These are phyloP conservation scores for Wakefieldia striispora DNA, from an alignment of 768 basidiomycete genomes.

Conservation along the genomic window DNA sequence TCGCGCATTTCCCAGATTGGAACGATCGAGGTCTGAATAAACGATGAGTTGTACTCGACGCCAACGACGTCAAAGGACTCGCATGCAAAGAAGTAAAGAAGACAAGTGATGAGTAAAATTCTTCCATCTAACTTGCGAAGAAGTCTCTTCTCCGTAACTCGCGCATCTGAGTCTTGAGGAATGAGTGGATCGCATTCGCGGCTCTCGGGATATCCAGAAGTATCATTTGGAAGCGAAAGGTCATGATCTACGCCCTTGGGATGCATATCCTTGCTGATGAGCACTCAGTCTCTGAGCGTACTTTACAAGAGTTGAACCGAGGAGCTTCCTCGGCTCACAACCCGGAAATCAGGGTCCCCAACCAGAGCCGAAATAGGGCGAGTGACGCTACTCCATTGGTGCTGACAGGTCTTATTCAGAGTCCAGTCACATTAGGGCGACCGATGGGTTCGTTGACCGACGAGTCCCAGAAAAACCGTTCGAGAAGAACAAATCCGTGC, in stretches of 20 bases:
- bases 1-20: constrained; percentile 78
- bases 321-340: too few species aligned
- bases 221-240: constrained; percentile 4
- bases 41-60: not conserved
- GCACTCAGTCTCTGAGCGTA: too few species aligned
- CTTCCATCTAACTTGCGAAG: constrained; percentile 64
- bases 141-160: constrained; percentile 47
- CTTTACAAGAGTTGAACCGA: too few species aligned
- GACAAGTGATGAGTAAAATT: constrained; percentile 68
- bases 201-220: not conserved
- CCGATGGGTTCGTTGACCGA: too few species aligned
- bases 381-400: too few species aligned
- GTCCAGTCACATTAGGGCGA: too few species aligned
- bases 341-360: too few species aligned
- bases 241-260: constrained; percentile 11
- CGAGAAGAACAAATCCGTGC: too few species aligned
- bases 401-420: too few species aligned
- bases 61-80: not conserved
- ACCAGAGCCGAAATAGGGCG: too few species aligned
- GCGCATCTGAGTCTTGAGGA: constrained; percentile 6
- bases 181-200: constrained; percentile 21
- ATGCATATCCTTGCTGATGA: constrained; percentile 9
- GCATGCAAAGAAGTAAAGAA: constrained; percentile 78
- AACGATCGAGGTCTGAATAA: constrained; percentile 58
- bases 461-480: too few species aligned